These are phyloP conservation scores for Botrytis hyacinthi DNA, from an alignment of 2,329 filamentous ascomycete species.

Conservation along the genomic window DNA sequence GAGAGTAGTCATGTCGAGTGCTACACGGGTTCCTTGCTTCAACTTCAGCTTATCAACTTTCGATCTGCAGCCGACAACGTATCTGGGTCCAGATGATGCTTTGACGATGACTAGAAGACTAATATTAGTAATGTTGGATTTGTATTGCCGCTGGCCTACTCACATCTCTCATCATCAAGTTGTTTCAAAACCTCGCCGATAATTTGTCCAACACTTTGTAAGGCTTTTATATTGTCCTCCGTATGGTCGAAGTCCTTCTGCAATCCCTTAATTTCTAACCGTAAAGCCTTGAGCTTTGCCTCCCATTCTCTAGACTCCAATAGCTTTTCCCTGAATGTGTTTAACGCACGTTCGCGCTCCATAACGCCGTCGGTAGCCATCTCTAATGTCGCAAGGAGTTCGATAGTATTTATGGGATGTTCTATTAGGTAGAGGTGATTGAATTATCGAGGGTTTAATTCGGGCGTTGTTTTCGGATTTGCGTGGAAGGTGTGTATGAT, in stretches of 20 bases:
- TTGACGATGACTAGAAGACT: constrained; percentile 82
- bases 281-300: constrained; percentile 90
- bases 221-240: constrained; percentile 98
- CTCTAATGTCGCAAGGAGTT: constrained; percentile 1
- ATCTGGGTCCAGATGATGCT: constrained; percentile 93
- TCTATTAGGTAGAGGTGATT: background rate
- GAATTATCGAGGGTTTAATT: background rate
- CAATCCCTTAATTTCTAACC: constrained; percentile 92
- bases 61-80: constrained; percentile 96
- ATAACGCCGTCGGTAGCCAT: constrained; percentile 38
- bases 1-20: constrained; percentile 97
- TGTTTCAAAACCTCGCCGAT: constrained; percentile 99
- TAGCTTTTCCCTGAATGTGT: constrained; percentile 75
- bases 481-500: constrained; percentile 21
- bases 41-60: constrained; percentile 97
- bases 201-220: constrained; percentile 98
- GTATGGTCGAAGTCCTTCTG: constrained; percentile 95
- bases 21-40: constrained; percentile 97
- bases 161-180: constrained; percentile 97
- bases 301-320: constrained; percentile 98
- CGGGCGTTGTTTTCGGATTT: background rate
- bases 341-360: constrained; percentile 66
- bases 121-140: constrained; percentile 28
- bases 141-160: constrained; percentile 40
- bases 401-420: background rate